Percentiles rank a stretch among this genome's conserved stretches.
Evolutionary conservation across 257 asterid genomes (phyloP).

Genomic region (Misopates orontium): DNA sequence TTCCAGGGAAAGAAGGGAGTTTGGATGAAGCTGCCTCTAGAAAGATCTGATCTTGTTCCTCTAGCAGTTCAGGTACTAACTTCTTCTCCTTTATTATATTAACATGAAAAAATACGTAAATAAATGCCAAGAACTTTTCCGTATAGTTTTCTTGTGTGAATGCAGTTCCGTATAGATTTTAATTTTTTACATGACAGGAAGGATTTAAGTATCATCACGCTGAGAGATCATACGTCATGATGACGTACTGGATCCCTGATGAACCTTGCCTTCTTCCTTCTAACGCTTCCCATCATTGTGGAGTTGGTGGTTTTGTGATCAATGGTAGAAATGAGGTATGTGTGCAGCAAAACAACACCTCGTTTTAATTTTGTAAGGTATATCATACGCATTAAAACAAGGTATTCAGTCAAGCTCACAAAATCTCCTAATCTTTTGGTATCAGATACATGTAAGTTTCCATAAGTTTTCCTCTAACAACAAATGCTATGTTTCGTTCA

Average conservation of each 20-base stretch:
- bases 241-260: conserved; percentile 83
- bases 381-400: too few relatives aligned
- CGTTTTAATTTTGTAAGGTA: too few relatives aligned
- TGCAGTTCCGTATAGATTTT: too few relatives aligned
- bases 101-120: background rate
- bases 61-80: conserved; percentile 66
- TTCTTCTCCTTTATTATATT: background rate
- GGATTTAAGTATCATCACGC: conserved; percentile 87
- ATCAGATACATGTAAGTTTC: too few relatives aligned
- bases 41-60: conserved; percentile 77
- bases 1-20: conserved; percentile 81
- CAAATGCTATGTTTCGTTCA: too few relatives aligned
- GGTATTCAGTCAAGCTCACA: too few relatives aligned
- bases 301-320: conserved; percentile 83
- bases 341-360: too few relatives aligned
- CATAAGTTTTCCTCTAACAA: too few relatives aligned
- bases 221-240: conserved; percentile 70
- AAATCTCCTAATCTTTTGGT: too few relatives aligned
- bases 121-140: background rate
- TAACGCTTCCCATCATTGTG: conserved; percentile 89
- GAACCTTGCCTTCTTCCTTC: conserved; percentile 81
- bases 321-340: conserved; percentile 66
- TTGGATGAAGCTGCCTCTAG: conserved; percentile 80
- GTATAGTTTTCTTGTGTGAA: background rate
- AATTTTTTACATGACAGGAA: conserved; percentile 41